Evolutionary conservation across 1,284 basidiomycete genomes (phyloP).

Genomic region (Cryptococcus sp.): DNA sequence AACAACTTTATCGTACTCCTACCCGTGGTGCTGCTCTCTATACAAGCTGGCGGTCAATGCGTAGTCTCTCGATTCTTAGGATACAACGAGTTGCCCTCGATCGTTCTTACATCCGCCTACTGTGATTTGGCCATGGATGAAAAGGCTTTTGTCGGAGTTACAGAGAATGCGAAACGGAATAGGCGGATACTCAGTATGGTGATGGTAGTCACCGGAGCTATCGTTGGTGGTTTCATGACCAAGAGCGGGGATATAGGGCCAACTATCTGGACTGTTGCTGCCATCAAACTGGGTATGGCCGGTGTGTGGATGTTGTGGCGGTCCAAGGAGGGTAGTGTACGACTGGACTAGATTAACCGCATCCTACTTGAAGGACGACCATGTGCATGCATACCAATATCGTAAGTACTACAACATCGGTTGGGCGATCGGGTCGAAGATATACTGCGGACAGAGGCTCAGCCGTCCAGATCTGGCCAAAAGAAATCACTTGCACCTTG

Average conservation of each 20-base stretch:
- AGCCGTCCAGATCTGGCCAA: no score
- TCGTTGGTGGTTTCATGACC: constrained; percentile 12
- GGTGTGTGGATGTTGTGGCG: constrained; percentile 12
- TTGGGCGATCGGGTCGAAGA: no score
- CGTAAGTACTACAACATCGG: no score
- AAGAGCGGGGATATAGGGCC: constrained; percentile 4
- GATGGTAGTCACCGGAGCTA: constrained; percentile 9
- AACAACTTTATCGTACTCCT: constrained; percentile 14
- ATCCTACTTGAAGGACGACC: no score
- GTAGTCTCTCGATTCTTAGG: constrained; percentile 13
- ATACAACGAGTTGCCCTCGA: constrained; percentile 12
- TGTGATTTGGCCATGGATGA: constrained; percentile 18
- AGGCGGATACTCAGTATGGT: constrained; percentile 10
- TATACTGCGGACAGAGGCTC: no score
- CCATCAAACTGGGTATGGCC: constrained; percentile 12
- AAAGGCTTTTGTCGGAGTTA: constrained; percentile 7
- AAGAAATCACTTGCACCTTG: no score
- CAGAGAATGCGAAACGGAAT: constrained; percentile 14
- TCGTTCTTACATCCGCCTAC: constrained; percentile 14
- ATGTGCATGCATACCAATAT: no score
- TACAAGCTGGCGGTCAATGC: constrained; percentile 16
- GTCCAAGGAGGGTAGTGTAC: constrained; percentile 3
- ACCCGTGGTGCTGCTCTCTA: constrained; percentile 9
- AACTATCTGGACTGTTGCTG: constrained; percentile 11
- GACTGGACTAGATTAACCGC: constrained; percentile 9